Base-by-base conservation (phyloP, 306 rosid genomes). In the Astragalus glycyphyllos region DNA sequence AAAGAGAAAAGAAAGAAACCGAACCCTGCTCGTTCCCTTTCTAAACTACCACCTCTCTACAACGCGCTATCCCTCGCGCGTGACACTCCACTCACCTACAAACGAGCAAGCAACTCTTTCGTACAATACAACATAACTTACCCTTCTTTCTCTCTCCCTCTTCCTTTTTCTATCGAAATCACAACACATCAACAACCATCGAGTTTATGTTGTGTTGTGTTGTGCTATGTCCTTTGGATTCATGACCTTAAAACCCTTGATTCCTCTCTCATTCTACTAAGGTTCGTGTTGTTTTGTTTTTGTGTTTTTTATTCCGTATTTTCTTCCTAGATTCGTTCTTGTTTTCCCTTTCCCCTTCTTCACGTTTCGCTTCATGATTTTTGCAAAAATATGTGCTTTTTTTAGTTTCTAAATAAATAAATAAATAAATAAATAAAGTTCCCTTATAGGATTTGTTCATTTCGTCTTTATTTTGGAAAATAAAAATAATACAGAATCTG, bases 301-400 rank as follows among this genome's bases (percentile, higher is more conserved):
- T 11, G 13, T 41, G 0, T 0, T 8, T 12, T 4, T 17, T 5
- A 11, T 8, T 31, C 6, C 11, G 34, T 29, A 5, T 56, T 12
- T 65, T 26, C 41, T 34, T 23, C 17, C 42, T 58, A 67, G 83
- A 66, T 90, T 96, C 86, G 82, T 80, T 79, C 72, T 53, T 23
- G 47, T 78, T 80, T 61, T 11, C 50, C 65, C 48, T 53, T 69
- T 69, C 48, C 26, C 16, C 23, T 5, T 37, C 1, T 57, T 55
- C 13, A 13, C 64, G 14, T 79, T 77, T 68, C 58, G 9, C 34
- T 31, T 54, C 5, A 13, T 61, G 77, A 78, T 82, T 84, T 46
- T 45, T 29, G 20, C 12, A 37, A 46, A 16, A 71, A 49, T 44
- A 6, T 9, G 45, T 71, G 46, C 46, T 76, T 78, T 79, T 74